A percentile compares a stretch with the other conserved stretches of the same genome.
Evolutionary conservation across 176 grass and related monocot species (phyloP).

Genomic region (Musa troglodytarum): DNA sequence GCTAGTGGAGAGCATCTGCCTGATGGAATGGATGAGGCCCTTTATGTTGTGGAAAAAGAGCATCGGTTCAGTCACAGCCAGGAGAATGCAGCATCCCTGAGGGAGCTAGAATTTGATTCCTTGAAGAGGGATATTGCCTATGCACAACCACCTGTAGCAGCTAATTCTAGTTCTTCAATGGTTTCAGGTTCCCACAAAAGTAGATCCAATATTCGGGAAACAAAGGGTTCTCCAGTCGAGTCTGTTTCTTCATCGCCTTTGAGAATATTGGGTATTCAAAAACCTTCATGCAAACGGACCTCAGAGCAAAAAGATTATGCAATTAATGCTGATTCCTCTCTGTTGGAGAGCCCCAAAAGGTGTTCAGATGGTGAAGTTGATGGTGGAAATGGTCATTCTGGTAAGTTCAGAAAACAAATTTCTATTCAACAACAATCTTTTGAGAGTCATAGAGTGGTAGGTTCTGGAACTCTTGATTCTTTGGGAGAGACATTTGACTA

Average conservation of each 20-base stretch:
- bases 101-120: conserved; percentile 27
- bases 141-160: conserved; percentile 29
- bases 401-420: neutral
- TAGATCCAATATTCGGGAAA: conserved; percentile 47
- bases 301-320: conserved; percentile 14
- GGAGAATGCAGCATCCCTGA: conserved; percentile 21
- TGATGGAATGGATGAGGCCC: conserved; percentile 30
- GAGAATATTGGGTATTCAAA: conserved; percentile 24
- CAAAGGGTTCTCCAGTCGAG: conserved; percentile 53
- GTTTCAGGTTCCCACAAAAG: conserved; percentile 43
- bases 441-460: neutral
- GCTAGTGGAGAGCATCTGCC: conserved; percentile 15
- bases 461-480: neutral
- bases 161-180: conserved; percentile 58
- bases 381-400: conserved; percentile 12
- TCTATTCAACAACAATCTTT: neutral
- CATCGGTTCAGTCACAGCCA: conserved; percentile 10
- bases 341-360: conserved; percentile 36
- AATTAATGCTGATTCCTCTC: conserved; percentile 38
- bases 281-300: neutral
- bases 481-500: neutral
- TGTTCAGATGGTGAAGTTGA: conserved; percentile 43
- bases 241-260: conserved; percentile 77
- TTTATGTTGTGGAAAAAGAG: conserved; percentile 3
- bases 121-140: conserved; percentile 21